Conservation (phyloP, 2,329 filamentous ascomycete genomes). For the Ascochyta koolunga region DNA sequence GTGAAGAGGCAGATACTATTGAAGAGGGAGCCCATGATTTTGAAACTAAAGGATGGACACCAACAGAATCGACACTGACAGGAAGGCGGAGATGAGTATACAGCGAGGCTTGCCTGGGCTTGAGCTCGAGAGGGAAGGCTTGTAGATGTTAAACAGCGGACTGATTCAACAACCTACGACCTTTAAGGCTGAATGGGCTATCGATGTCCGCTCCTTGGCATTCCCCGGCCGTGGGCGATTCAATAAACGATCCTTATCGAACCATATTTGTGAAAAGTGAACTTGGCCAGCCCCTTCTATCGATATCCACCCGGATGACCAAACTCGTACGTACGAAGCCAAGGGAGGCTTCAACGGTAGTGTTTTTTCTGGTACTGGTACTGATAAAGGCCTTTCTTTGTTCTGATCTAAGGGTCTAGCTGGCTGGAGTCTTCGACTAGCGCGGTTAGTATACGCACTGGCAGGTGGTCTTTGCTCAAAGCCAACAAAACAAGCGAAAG, state of each 20-base stretch:
- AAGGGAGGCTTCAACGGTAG: not conserved
- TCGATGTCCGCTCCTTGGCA: slow-evolving; percentile 1
- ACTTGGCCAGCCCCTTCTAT: slow-evolving; percentile 1
- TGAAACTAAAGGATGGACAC: slow-evolving; percentile 1
- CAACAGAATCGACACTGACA: not conserved
- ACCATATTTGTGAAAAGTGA: not conserved
- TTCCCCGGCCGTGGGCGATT: not conserved
- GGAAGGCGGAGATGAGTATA: slow-evolving; percentile 7
- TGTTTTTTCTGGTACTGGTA: not conserved
- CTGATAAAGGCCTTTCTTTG: not conserved
- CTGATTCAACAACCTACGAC: not conserved
- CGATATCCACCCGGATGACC: slow-evolving; percentile 1
- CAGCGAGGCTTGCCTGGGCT: slow-evolving; percentile 4
- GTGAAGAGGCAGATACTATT: slow-evolving; percentile 21
- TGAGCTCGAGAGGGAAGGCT: not conserved
- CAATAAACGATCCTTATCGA: not conserved
- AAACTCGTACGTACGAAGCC: not conserved
- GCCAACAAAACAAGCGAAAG: slow-evolving; percentile 4
- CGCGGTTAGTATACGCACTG: not conserved
- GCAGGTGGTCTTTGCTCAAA: not conserved
- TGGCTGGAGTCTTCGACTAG: not conserved
- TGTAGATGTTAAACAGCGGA: slow-evolving; percentile 4
- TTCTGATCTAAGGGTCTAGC: slow-evolving; percentile 1
- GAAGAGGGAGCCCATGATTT: slow-evolving; percentile 18
- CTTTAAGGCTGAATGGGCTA: slow-evolving; percentile 3